Evolutionary conservation across 2,329 filamentous ascomycete species (phyloP), one percentile per base, ranked within the genome.

Genomic region (Colletotrichum kahawae): DNA sequence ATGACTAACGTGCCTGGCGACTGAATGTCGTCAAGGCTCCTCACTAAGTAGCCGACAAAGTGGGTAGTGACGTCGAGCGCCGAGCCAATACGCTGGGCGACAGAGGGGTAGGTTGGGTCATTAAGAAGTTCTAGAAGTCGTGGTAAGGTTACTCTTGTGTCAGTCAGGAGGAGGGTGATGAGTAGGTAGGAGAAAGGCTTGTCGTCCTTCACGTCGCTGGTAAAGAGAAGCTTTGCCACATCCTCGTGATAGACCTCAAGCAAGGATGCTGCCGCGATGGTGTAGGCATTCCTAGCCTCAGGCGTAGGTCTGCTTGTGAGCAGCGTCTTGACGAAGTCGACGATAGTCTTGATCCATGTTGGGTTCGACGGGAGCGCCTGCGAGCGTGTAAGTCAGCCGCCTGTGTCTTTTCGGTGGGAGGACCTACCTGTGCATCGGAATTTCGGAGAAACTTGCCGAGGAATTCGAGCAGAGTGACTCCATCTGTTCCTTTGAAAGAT

Each of bases 101-200:
- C 87, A 18, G 82, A 79, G 3, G 83, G 80, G 78, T 94, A 93
- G 3, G 85, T 83, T 2, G 88, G 84, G 29, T 84, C 87, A 79
- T 92, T 92, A 71, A 93, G 87, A 69, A 90, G 86, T 56, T 88
- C 85, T 3, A 94, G 85, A 2, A 94, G 85, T 4, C 88, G 85
- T 2, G 93, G 92, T 29, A 92, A 86, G 1, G 91, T 91, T 14
- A 92, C 89, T 54, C 91, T 89, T 31, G 94, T 86, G 79, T 94
- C 93, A 72, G 93, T 90, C 38, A 93, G 87, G 8, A 93, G 80
- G n/a, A 93, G 87, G 77, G 90, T 93, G 70, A 93, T 82, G 71
- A 94, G 87, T 5, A 94, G 84, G 78, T 92, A 93, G 1, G 90
- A 88, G 76, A 91, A 90, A 0, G 91, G 88, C 75, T 90, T 92